These are phyloP conservation scores for Sporormia fimetaria DNA, from an alignment of 495 filamentous ascomycete species.

Conservation along the genomic window DNA sequence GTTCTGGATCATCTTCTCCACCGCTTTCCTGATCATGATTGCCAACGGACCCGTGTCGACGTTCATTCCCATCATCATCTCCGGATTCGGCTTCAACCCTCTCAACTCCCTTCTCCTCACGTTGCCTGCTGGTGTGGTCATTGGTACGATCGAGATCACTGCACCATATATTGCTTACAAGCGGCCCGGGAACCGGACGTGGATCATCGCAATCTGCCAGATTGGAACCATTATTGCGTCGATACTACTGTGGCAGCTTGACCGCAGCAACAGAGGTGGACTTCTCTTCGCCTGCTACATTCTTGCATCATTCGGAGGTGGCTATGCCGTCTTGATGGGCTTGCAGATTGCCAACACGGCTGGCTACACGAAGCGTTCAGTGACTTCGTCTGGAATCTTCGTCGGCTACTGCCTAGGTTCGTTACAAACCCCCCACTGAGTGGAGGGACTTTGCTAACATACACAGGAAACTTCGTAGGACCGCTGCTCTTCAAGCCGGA, in stretches of 20 bases:
- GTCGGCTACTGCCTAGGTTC: conserved; percentile 36
- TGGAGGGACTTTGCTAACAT: conserved; percentile 1
- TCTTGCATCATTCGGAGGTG: conserved; percentile 27
- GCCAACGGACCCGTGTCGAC: conserved; percentile 37
- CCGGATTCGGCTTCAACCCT: conserved; percentile 36
- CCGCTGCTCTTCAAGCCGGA: conserved; percentile 32
- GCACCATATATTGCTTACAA: conserved; percentile 31
- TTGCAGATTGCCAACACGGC: conserved; percentile 39
- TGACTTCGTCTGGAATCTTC: conserved; percentile 33
- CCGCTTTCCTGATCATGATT: conserved; percentile 36
- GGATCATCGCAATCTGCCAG: conserved; percentile 16
- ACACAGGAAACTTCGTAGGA: conserved; percentile 26
- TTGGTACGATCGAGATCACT: conserved; percentile 32
- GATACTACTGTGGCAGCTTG: conserved; percentile 33
- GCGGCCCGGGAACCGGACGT: conserved; percentile 12
- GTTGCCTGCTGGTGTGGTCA: conserved; percentile 34
- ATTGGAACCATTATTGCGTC: conserved; percentile 26
- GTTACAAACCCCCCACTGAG: background rate
- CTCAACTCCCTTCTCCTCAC: conserved; percentile 38
- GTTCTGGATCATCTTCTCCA: conserved; percentile 34
- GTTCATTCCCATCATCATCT: conserved; percentile 36
- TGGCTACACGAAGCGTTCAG: conserved; percentile 36
- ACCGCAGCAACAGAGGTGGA: conserved; percentile 29
- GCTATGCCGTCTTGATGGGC: conserved; percentile 34
- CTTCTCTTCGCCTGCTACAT: conserved; percentile 38